Evolutionary conservation across 495 filamentous ascomycete genomes (phyloP), one percentile per base, ranked within the genome.

Genomic region (Margaritispora aquatica): DNA sequence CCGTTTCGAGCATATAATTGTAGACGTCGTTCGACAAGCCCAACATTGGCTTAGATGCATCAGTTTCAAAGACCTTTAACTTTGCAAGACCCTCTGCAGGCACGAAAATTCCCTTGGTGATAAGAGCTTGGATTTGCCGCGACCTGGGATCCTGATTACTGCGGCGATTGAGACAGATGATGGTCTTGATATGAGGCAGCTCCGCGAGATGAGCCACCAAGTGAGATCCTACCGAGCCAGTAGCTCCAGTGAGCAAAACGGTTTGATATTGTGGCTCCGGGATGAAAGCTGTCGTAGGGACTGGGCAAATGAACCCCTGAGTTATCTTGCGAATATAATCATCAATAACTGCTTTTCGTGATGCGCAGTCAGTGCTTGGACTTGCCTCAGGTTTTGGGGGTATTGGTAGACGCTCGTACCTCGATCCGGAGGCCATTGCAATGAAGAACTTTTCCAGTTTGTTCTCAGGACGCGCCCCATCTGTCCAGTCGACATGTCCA

Each of bases 191-290:
- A 3, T 67, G 27, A 0, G 67, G 63, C 9, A 65, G 55, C 5
- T 58, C 26, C 13, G 74, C 71, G 8, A 79, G 44, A 13, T 73
- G 48, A 1, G 70, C 71, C 9, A 77, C 73, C 0, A 83, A 59
- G 60, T 83, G 77, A 15, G 70, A 69, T 4, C 80, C 80, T 7
- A 83, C 51, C 55, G 76, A 77, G 0, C 80, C 80, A 0, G 80
- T 82, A 10, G 71, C 78, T 7, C 79, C 78, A 2, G 82, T 85
- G 3, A 85, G 64, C 15, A 85, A 55, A 1, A 85, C 67, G 48
- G 60, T 61, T 23, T 38, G 38, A 17, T n/a, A 3, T 44, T 8
- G 19, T 15, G 38, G 15, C 11, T 44, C 19, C 38, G 38, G 38
- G 38, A 17, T 44, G 38, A 3, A 3, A 3, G 38, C 38, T 8